These are phyloP conservation scores for Moringa oleifera DNA, from an alignment of 345 rosid genomes.

Conservation along the genomic window DNA sequence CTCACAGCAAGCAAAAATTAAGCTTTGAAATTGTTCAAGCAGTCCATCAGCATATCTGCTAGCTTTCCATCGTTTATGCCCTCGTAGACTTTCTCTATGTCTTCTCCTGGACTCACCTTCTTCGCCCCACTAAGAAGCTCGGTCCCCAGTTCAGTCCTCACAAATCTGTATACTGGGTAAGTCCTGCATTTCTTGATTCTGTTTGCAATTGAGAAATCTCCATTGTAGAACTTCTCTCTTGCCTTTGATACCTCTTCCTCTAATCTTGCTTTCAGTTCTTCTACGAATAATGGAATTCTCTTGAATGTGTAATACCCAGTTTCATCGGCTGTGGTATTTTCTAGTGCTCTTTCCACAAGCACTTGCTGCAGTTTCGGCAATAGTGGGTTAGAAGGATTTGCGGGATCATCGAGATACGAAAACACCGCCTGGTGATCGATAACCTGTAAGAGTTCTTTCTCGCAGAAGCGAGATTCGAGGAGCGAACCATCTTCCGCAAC, in stretches of 20 bases:
- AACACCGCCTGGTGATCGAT: constrained; percentile 51
- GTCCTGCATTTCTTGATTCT: constrained; percentile 66
- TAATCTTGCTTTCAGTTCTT: constrained; percentile 41
- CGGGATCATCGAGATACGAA: constrained; percentile 62
- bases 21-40: constrained; percentile 20
- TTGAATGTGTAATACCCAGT: constrained; percentile 30
- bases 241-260: constrained; percentile 57
- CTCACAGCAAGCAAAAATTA: no score
- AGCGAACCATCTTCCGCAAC: constrained; percentile 53
- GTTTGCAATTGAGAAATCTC: constrained; percentile 43
- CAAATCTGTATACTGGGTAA: constrained; percentile 61
- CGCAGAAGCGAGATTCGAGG: constrained; percentile 60
- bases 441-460: constrained; percentile 50
- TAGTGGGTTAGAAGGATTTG: constrained; percentile 46
- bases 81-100: constrained; percentile 41
- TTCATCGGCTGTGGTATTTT: constrained; percentile 39
- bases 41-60: constrained; percentile 28
- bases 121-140: constrained; percentile 60
- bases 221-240: constrained; percentile 43
- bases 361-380: constrained; percentile 61
- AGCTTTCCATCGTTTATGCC: constrained; percentile 37
- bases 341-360: constrained; percentile 52
- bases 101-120: constrained; percentile 61
- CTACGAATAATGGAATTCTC: constrained; percentile 49
- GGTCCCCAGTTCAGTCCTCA: constrained; percentile 54